These are phyloP conservation scores for Gaertneriomyces sp. DNA, from an alignment of 192 early-diverging fungal genomes.

Conservation along the genomic window DNA sequence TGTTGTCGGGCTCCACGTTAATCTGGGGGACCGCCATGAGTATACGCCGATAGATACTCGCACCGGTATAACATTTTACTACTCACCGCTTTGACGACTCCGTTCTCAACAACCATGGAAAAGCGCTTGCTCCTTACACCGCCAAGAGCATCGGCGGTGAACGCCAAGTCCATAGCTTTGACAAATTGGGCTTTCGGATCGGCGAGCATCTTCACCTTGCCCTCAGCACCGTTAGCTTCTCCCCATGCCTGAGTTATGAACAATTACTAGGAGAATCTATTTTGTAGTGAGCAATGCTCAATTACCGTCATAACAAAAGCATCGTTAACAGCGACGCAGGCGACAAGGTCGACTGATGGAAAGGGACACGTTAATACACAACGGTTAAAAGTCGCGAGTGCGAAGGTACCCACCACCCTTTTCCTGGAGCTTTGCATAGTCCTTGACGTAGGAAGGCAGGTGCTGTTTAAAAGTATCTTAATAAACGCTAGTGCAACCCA, in stretches of 20 bases:
- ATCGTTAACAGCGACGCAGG: slow-evolving; percentile 1
- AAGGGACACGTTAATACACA: too few relatives aligned
- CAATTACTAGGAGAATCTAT: not conserved
- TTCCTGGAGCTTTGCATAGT: not conserved
- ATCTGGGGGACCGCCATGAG: not conserved
- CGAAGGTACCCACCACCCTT: not conserved
- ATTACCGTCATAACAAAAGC: slow-evolving; percentile 3
- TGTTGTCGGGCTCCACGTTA: not conserved
- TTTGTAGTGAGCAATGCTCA: not conserved
- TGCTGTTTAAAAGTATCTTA: not conserved
- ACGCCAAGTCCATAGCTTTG: slow-evolving; percentile 1
- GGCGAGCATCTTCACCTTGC: not conserved
- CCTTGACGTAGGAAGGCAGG: not conserved
- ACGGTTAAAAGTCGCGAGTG: too few relatives aligned
- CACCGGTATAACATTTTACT: not conserved
- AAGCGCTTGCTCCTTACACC: not conserved
- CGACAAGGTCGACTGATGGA: not conserved
- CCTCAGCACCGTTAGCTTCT: not conserved
- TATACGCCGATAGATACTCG: not conserved
- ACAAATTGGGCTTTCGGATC: not conserved
- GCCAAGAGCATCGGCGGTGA: not conserved
- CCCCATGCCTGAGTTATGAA: slow-evolving; percentile 4
- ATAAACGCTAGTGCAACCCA: not conserved
- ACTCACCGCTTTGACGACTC: not conserved
- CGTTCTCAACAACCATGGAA: not conserved